These are phyloP conservation scores for Scedosporium minutisporum DNA, from an alignment of 2,329 filamentous ascomycete species.

Conservation along the genomic window DNA sequence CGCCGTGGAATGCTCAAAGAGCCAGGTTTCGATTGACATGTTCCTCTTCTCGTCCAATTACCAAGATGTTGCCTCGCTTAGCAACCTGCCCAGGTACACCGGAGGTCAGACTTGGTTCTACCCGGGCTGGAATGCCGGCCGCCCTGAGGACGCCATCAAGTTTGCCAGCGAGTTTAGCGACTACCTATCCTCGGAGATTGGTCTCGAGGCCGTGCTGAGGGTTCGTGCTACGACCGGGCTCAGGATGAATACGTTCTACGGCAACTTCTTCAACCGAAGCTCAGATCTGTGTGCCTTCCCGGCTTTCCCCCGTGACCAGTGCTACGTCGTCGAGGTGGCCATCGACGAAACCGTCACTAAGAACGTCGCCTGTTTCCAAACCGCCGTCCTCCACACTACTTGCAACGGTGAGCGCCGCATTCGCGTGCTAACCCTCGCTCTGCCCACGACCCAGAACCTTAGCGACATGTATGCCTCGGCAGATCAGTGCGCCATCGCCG, in stretches of 20 bases:
- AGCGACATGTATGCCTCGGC: conserved; percentile 91
- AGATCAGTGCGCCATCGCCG: conserved; percentile 85
- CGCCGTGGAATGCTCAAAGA: conserved; percentile 96
- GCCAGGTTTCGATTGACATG: conserved; percentile 97
- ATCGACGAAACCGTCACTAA: conserved; percentile 93
- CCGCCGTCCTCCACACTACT: conserved; percentile 91
- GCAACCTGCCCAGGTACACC: conserved; percentile 90
- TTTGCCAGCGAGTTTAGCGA: conserved; percentile 96
- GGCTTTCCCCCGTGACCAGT: conserved; percentile 92
- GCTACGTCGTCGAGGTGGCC: conserved; percentile 94
- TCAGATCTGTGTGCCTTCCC: conserved; percentile 97
- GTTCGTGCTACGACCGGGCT: conserved; percentile 91
- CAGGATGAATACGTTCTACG: conserved; percentile 96
- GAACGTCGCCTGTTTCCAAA: conserved; percentile 85
- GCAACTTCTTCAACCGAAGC: conserved; percentile 98
- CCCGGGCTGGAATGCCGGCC: conserved; percentile 90
- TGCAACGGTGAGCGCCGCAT: conserved; percentile 96
- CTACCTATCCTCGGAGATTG: conserved; percentile 93
- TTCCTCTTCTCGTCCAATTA: conserved; percentile 94
- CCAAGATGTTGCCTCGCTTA: conserved; percentile 92
- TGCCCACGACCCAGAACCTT: conserved; percentile 85
- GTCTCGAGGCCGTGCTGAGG: conserved; percentile 87
- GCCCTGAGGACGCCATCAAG: conserved; percentile 92
- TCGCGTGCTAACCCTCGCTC: conserved; percentile 81
- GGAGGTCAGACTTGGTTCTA: conserved; percentile 99